Conservation (phyloP, 495 filamentous ascomycete species). For the Xylaria acuta region DNA sequence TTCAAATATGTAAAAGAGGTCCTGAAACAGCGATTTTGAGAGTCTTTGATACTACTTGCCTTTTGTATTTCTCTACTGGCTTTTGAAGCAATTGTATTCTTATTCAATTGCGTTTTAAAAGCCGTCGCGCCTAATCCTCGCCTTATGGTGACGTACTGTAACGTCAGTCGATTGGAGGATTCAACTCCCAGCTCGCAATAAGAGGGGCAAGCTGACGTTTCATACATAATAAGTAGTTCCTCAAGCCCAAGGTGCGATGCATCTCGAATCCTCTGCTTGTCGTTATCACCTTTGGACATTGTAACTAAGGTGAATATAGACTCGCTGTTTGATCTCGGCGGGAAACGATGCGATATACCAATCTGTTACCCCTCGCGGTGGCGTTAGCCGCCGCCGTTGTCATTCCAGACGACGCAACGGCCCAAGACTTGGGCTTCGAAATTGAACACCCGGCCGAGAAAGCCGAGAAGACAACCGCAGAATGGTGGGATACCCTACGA, state of each 20-base stretch:
- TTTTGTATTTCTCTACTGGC: background rate
- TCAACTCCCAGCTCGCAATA: slow-evolving; percentile 6
- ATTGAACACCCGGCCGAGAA: slow-evolving; percentile 33
- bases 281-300: background rate
- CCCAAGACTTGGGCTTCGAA: slow-evolving; percentile 41
- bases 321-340: background rate
- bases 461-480: slow-evolving; percentile 31
- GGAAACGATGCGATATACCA: slow-evolving; percentile 48
- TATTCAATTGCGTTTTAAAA: background rate
- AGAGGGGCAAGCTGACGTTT: slow-evolving; percentile 19
- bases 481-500: slow-evolving; percentile 23
- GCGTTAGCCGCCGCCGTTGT: slow-evolving; percentile 64
- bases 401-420: slow-evolving; percentile 59
- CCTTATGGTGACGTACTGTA: slow-evolving; percentile 17
- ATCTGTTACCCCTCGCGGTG: slow-evolving; percentile 59
- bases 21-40: background rate
- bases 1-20: background rate
- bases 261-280: background rate
- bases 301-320: background rate
- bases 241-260: background rate
- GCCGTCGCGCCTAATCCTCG: background rate
- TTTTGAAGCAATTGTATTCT: background rate
- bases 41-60: background rate
- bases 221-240: background rate
- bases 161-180: slow-evolving; percentile 18